A percentile compares a stretch with the other conserved stretches of the same genome.
These are phyloP conservation scores for Arthrinium puccinioides DNA, from an alignment of 2,329 filamentous ascomycete genomes.

Conservation along the genomic window DNA sequence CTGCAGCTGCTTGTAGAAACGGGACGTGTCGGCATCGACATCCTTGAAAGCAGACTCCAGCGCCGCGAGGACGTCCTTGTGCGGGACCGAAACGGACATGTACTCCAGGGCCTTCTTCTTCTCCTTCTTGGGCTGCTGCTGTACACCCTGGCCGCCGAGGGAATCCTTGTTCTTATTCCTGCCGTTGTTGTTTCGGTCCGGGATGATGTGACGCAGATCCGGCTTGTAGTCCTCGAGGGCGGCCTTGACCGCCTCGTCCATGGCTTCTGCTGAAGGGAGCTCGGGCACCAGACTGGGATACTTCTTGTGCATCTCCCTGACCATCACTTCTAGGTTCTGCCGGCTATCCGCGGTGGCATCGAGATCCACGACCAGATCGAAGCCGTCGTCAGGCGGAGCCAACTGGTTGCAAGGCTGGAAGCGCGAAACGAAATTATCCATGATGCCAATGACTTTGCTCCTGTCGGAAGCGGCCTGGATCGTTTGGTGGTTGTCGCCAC, in stretches of 20 bases:
- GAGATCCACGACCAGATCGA: constrained; percentile 79
- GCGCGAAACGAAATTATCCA: constrained; percentile 85
- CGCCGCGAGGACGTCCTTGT: constrained; percentile 36
- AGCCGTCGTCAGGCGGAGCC: constrained; percentile 66
- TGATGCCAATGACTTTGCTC: constrained; percentile 76
- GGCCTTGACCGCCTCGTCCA: constrained; percentile 71
- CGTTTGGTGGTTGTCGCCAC: constrained; percentile 96
- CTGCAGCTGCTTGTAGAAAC: constrained; percentile 70
- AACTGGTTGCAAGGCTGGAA: constrained; percentile 72
- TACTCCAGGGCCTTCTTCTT: constrained; percentile 49
- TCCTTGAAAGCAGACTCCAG: constrained; percentile 65
- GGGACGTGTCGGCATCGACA: constrained; percentile 42
- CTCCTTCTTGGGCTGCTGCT: constrained; percentile 22
- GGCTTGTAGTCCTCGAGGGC: constrained; percentile 75
- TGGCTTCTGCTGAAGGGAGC: constrained; percentile 63
- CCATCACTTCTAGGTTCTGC: constrained; percentile 74
- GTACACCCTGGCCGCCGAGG: constrained; percentile 16
- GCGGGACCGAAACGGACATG: constrained; percentile 42
- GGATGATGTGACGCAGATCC: constrained; percentile 67
- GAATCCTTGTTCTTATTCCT: constrained; percentile 31
- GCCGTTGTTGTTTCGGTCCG: constrained; percentile 42
- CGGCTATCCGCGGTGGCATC: constrained; percentile 72
- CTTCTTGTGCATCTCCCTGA: constrained; percentile 62
- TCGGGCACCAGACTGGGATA: constrained; percentile 71
- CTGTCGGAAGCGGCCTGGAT: constrained; percentile 76